phyloP scores from a whole-genome alignment of 208 protist species.

The Leishmania braziliensis region DNA sequence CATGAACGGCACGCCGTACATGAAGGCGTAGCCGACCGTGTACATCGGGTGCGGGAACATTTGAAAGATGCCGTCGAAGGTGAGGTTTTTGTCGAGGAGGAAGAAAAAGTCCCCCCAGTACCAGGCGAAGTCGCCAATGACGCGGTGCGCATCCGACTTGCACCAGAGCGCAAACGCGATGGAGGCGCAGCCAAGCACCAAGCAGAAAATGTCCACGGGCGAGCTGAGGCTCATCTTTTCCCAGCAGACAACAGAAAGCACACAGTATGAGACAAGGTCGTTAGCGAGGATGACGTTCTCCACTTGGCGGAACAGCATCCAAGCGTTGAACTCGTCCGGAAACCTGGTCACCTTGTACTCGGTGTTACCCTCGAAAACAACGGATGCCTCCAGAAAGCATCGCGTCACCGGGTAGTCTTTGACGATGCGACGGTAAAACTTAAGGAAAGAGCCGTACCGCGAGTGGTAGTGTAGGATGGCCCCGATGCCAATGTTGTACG shows the following conservation, averaged over 20 bases:
- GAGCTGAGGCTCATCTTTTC: slow-evolving; percentile 43
- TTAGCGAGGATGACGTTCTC: slow-evolving; percentile 94
- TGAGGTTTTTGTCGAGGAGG: slow-evolving; percentile 90
- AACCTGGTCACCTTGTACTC: slow-evolving; percentile 55
- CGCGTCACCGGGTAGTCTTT: slow-evolving; percentile 18
- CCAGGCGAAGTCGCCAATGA: slow-evolving; percentile 96
- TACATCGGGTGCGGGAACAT: slow-evolving; percentile 97
- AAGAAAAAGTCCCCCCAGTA: slow-evolving; percentile 98
- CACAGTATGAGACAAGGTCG: slow-evolving; percentile 89
- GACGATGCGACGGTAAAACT: slow-evolving; percentile 43
- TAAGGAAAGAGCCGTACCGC: slow-evolving; percentile 43
- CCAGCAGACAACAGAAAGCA: slow-evolving; percentile 70
- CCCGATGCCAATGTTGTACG: slow-evolving; percentile 94
- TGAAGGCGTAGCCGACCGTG: slow-evolving; percentile 94
- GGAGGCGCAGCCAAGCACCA: slow-evolving; percentile 71
- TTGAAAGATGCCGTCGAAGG: slow-evolving; percentile 95
- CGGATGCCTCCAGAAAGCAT: slow-evolving; percentile 48
- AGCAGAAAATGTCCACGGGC: slow-evolving; percentile 54
- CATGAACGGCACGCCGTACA: slow-evolving; percentile 93
- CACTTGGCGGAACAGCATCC: slow-evolving; percentile 93
- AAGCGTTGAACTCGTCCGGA: slow-evolving; percentile 93
- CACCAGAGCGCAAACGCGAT: slow-evolving; percentile 92
- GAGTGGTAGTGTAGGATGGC: slow-evolving; percentile 87
- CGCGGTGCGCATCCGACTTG: slow-evolving; percentile 95
- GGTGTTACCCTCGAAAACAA: slow-evolving; percentile 54